Percentiles rank a stretch among this genome's conserved stretches.
These are phyloP conservation scores for Trifolium dubium DNA, from an alignment of 306 rosid species.

Conservation along the genomic window DNA sequence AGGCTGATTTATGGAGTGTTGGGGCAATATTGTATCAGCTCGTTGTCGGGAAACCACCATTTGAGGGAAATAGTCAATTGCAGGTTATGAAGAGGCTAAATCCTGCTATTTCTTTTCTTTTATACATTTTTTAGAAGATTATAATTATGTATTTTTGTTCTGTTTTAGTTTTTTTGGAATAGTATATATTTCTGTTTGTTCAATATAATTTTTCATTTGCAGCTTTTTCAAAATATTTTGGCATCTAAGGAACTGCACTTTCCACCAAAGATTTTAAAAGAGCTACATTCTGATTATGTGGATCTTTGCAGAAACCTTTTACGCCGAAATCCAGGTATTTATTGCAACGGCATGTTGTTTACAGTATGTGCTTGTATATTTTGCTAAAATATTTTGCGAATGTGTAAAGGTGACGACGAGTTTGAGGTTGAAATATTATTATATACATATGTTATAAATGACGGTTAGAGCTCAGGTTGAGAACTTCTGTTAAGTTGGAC, in stretches of 20 bases:
- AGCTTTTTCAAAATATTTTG: constrained; percentile 91
- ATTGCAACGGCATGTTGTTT: constrained; percentile 35
- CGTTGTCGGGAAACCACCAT: constrained; percentile 90
- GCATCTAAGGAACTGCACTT: constrained; percentile 70
- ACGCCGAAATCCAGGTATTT: constrained; percentile 83
- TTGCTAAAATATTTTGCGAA: neutral
- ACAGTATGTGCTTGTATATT: constrained; percentile 29
- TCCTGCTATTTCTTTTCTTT: neutral
- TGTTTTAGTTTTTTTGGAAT: no score
- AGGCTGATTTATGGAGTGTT: constrained; percentile 99
- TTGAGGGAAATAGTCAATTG: constrained; percentile 71
- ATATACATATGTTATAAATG: constrained; percentile 31
- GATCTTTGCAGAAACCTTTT: constrained; percentile 93
- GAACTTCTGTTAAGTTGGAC: constrained; percentile 42
- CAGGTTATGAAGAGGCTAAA: constrained; percentile 64
- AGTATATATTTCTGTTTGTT: constrained; percentile 9
- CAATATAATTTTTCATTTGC: constrained; percentile 44
- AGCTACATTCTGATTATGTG: constrained; percentile 76
- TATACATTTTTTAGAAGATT: neutral
- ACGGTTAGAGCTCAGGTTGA: constrained; percentile 39
- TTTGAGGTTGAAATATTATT: constrained; percentile 32
- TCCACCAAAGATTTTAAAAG: constrained; percentile 69
- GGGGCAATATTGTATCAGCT: constrained; percentile 94
- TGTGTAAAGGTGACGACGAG: constrained; percentile 12
- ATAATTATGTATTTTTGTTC: neutral